Percentiles rank a stretch among this genome's conserved stretches.
Evolutionary conservation across 1,139 yeast genomes (phyloP).

Genomic region (Yamadazyma diddensiae): DNA sequence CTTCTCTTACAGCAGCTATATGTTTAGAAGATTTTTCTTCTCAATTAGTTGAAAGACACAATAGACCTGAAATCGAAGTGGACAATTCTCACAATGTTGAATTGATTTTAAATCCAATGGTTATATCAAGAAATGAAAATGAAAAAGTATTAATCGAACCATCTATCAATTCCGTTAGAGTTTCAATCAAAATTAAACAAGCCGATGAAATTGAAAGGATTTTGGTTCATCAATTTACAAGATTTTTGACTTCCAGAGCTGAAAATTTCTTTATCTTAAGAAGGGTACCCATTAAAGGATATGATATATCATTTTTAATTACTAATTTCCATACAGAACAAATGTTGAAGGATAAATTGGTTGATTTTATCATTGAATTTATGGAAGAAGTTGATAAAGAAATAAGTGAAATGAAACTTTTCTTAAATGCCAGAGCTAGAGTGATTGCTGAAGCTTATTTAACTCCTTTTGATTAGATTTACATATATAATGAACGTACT

Average conservation of each 20-base stretch:
- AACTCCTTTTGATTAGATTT: slow-evolving; percentile 59
- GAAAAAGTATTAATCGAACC: slow-evolving; percentile 93
- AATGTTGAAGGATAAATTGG: slow-evolving; percentile 92
- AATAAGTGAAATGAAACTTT: slow-evolving; percentile 96
- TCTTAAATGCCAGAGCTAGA: slow-evolving; percentile 95
- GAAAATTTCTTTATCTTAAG: slow-evolving; percentile 90
- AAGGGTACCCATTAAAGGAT: slow-evolving; percentile 86
- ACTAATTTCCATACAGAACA: slow-evolving; percentile 95
- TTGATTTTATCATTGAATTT: slow-evolving; percentile 94
- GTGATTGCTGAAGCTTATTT: slow-evolving; percentile 95
- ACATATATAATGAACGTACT: too few species aligned
- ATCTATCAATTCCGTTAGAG: slow-evolving; percentile 84
- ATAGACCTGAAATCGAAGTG: slow-evolving; percentile 94
- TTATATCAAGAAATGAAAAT: slow-evolving; percentile 88
- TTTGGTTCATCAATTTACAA: slow-evolving; percentile 87
- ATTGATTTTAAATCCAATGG: slow-evolving; percentile 83
- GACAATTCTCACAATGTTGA: slow-evolving; percentile 63
- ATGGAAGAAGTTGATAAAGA: slow-evolving; percentile 99
- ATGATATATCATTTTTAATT: slow-evolving; percentile 88
- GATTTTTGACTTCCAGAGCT: slow-evolving; percentile 93
- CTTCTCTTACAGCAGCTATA: slow-evolving; percentile 92
- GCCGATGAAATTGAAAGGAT: slow-evolving; percentile 97
- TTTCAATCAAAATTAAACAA: slow-evolving; percentile 89
- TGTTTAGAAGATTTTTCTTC: slow-evolving; percentile 94
- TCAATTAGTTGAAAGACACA: slow-evolving; percentile 94